Conservation (phyloP, 148 eudicot species). For the Rhododendron mucronatum region DNA sequence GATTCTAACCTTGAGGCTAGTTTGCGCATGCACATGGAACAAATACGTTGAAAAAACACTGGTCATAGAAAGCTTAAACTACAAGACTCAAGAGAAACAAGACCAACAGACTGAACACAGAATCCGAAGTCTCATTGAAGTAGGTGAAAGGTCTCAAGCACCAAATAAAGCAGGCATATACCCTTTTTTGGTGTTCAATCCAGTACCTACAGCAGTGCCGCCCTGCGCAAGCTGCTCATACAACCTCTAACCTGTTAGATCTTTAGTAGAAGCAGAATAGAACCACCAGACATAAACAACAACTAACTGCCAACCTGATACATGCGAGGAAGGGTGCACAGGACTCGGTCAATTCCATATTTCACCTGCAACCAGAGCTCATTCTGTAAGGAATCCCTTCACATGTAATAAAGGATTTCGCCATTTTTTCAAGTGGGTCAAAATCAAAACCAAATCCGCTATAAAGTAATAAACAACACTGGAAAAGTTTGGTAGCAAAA, state of each 20-base stretch:
- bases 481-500: neutral
- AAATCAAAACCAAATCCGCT: neutral
- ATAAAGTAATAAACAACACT: neutral
- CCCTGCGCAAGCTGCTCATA: constrained; percentile 93
- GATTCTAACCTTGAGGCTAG: neutral
- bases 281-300: neutral
- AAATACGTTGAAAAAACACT: neutral
- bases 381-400: constrained; percentile 3
- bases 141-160: neutral
- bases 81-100: neutral
- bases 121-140: neutral
- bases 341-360: constrained; percentile 83
- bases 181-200: constrained; percentile 98
- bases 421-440: neutral
- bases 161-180: constrained; percentile 17
- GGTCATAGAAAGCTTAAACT: neutral
- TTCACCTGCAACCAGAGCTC: constrained; percentile 57
- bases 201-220: constrained; percentile 98
- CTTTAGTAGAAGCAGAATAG: constrained; percentile 8
- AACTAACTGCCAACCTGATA: constrained; percentile 58
- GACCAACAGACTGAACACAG: neutral
- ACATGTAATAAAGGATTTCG: neutral
- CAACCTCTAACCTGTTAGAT: neutral
- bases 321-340: constrained; percentile 73
- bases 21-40: neutral